Percentiles rank a stretch among this genome's conserved stretches.
phyloP scores from a whole-genome alignment of 768 basidiomycete genomes.

The Pisolithus marmoratus region DNA sequence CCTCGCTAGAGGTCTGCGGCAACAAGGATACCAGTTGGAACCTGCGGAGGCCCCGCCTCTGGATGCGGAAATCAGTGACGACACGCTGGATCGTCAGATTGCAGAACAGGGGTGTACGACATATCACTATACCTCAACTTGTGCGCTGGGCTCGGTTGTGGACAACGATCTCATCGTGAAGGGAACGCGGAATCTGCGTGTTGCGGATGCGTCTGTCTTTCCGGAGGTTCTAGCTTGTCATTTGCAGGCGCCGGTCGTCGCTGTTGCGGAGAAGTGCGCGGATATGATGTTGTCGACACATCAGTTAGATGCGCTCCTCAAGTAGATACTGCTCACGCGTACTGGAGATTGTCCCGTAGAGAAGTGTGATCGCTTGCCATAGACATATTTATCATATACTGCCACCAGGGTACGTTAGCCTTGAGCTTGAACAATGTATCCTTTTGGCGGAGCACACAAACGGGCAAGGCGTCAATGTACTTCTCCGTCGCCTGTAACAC shows the following conservation, averaged over 20 bases:
- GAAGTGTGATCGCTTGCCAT: no score
- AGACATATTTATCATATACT: no score
- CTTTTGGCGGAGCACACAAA: no score
- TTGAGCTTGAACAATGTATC: no score
- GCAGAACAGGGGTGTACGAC: slow-evolving; percentile 16
- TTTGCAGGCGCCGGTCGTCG: slow-evolving; percentile 28
- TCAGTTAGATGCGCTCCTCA: background rate
- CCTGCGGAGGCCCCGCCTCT: background rate
- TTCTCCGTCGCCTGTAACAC: no score
- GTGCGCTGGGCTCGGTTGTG: slow-evolving; percentile 41
- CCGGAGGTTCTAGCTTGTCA: slow-evolving; percentile 29
- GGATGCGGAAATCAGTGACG: background rate
- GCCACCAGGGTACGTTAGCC: no score
- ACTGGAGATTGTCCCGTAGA: background rate
- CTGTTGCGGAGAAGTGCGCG: slow-evolving; percentile 36
- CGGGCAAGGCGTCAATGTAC: no score
- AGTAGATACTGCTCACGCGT: no score
- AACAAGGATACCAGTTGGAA: background rate
- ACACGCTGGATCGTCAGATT: background rate
- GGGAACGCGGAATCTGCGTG: slow-evolving; percentile 38
- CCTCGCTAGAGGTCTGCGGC: background rate
- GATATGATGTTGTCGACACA: slow-evolving; percentile 19
- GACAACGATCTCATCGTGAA: slow-evolving; percentile 40
- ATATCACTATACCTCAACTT: slow-evolving; percentile 33
- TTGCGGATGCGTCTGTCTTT: slow-evolving; percentile 29